These are phyloP conservation scores for Aspergillus sojae DNA, from an alignment of 2,329 filamentous ascomycete genomes.

Conservation along the genomic window DNA sequence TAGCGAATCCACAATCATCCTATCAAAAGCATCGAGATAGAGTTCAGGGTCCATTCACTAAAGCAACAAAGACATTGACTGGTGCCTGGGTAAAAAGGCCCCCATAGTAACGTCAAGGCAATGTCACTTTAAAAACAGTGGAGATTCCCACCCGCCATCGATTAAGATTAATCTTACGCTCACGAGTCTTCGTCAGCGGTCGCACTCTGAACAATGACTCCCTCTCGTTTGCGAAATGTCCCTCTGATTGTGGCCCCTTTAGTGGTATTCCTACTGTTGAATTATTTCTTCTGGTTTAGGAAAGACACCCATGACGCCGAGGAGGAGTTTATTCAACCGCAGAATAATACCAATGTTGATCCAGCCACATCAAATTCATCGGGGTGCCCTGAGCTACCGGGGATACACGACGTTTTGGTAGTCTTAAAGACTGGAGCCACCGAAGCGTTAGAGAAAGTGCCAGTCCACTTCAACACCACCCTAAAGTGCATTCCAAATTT, in stretches of 20 bases:
- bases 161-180: not conserved
- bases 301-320: not conserved
- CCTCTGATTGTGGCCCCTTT: not conserved
- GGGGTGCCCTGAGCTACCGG: not conserved
- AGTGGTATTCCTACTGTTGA: not conserved
- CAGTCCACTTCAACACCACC: slow-evolving; percentile 31
- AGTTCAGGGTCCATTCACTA: not conserved
- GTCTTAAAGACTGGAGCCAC: slow-evolving; percentile 34
- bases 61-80: not conserved
- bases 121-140: not conserved
- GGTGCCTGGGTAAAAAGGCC: not conserved
- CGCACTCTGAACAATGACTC: not conserved
- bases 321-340: not conserved
- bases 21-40: not conserved
- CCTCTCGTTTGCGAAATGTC: not conserved
- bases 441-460: slow-evolving; percentile 31
- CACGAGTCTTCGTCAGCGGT: not conserved
- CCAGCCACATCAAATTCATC: not conserved
- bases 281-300: not conserved
- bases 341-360: not conserved
- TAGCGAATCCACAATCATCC: not conserved
- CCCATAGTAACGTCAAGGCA: not conserved
- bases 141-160: not conserved
- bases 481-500: slow-evolving; percentile 33
- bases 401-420: slow-evolving; percentile 30